Evolutionary conservation across 2,329 filamentous ascomycete genomes (phyloP).

Genomic region (Phialophora tarda): DNA sequence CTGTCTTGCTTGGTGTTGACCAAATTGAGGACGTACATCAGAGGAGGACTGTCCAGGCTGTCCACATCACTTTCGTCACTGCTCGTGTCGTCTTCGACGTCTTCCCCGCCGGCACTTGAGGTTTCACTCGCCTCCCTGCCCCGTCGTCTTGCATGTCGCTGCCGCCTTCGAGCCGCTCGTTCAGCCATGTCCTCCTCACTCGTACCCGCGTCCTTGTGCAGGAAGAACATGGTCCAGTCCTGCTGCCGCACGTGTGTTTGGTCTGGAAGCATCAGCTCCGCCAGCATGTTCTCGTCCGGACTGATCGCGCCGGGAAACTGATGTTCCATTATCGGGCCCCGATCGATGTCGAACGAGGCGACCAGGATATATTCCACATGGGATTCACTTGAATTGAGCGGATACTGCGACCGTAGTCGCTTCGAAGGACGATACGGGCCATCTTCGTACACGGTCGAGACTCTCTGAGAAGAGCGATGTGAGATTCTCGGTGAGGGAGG

Average conservation of each 20-base stretch:
- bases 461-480: conserved; percentile 46
- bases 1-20: conserved; percentile 97
- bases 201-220: conserved; percentile 90
- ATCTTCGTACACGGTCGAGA: conserved; percentile 44
- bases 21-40: conserved; percentile 96
- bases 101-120: conserved; percentile 57
- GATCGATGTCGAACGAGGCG: conserved; percentile 95
- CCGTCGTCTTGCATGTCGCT: conserved; percentile 44
- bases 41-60: conserved; percentile 79
- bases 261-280: conserved; percentile 97
- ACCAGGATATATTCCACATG: conserved; percentile 99
- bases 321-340: conserved; percentile 96
- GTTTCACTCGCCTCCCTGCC: conserved; percentile 46
- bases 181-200: conserved; percentile 74
- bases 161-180: conserved; percentile 51
- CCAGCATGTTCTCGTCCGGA: conserved; percentile 96
- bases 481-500: conserved; percentile 58
- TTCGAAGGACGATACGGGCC: conserved; percentile 45
- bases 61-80: conserved; percentile 66
- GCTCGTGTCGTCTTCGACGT: conserved; percentile 50
- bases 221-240: conserved; percentile 99
- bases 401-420: conserved; percentile 75
- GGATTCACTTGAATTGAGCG: conserved; percentile 75
- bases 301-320: conserved; percentile 95
- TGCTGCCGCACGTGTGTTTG: conserved; percentile 93